Evolutionary conservation across 768 basidiomycete species (phyloP).

Genomic region (Naematelia aurantialba): DNA sequence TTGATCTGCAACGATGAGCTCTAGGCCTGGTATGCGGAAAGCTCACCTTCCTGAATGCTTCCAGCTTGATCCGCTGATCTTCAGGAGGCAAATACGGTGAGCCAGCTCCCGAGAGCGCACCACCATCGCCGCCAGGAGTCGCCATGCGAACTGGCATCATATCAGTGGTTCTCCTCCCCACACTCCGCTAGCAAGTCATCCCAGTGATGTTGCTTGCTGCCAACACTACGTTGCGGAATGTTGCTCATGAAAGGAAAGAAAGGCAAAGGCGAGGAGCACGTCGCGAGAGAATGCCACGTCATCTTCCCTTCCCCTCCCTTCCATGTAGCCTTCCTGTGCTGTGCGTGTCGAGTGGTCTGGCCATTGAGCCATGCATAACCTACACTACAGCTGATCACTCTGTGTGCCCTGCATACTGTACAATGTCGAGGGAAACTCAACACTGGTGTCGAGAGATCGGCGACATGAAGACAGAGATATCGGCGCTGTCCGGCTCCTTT

Average conservation of each 20-base stretch:
- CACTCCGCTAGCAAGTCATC: not conserved
- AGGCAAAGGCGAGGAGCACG: too few species aligned
- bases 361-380: too few species aligned
- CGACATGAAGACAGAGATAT: too few species aligned
- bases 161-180: not conserved
- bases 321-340: not conserved
- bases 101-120: not conserved
- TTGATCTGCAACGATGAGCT: conserved; percentile 56
- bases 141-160: not conserved
- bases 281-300: not conserved
- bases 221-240: too few species aligned
- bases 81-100: not conserved
- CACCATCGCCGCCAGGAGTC: not conserved
- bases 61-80: conserved; percentile 26
- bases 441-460: not conserved
- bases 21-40: not conserved
- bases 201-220: not conserved
- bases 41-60: conserved; percentile 38
- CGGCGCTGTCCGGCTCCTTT: too few species aligned
- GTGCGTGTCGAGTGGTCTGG: too few species aligned
- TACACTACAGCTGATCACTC: too few species aligned
- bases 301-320: not conserved
- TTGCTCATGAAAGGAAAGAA: not conserved
- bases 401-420: too few species aligned
- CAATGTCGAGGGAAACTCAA: too few species aligned